These are phyloP conservation scores for Pseudohyphozyma bogoriensis DNA, from an alignment of 768 basidiomycete species.

Conservation along the genomic window DNA sequence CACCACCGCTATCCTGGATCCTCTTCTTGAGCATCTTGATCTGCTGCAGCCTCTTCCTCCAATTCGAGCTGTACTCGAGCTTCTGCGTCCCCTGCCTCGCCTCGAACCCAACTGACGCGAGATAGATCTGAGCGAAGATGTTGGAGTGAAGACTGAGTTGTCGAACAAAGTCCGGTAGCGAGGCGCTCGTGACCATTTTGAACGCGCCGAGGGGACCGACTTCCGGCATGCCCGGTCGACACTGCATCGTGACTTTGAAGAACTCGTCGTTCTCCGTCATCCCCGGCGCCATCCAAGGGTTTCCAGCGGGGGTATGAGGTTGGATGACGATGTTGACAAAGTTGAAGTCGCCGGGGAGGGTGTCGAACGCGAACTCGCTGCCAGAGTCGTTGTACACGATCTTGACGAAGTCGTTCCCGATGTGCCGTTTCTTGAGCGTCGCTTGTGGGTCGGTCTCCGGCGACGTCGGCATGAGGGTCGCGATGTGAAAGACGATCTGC, in stretches of 20 bases:
- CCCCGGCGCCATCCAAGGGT: constrained; percentile 71
- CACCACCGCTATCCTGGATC: background rate
- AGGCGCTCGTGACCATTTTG: constrained; percentile 84
- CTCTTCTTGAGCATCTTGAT: constrained; percentile 24
- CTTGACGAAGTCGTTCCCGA: constrained; percentile 92
- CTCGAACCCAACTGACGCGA: constrained; percentile 28
- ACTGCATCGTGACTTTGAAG: constrained; percentile 87
- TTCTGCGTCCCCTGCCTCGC: constrained; percentile 7
- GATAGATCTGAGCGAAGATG: constrained; percentile 73
- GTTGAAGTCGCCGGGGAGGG: constrained; percentile 83
- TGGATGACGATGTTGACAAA: constrained; percentile 96
- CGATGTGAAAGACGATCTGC: constrained; percentile 87
- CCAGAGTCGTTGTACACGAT: constrained; percentile 98
- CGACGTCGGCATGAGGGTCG: constrained; percentile 89
- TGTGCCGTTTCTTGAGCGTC: constrained; percentile 83
- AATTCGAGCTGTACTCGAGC: constrained; percentile 27
- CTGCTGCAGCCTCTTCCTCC: constrained; percentile 27
- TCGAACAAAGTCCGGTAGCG: constrained; percentile 73
- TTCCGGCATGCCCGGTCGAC: constrained; percentile 80
- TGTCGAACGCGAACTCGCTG: constrained; percentile 72
- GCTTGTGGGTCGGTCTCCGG: constrained; percentile 53
- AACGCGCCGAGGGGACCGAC: constrained; percentile 86
- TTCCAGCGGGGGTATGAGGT: constrained; percentile 74
- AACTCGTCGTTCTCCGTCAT: constrained; percentile 56
- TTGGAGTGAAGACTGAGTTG: constrained; percentile 79